A percentile compares a stretch with the other conserved stretches of the same genome.
phyloP scores from a whole-genome alignment of 257 asterid species.

The Plantago major region DNA sequence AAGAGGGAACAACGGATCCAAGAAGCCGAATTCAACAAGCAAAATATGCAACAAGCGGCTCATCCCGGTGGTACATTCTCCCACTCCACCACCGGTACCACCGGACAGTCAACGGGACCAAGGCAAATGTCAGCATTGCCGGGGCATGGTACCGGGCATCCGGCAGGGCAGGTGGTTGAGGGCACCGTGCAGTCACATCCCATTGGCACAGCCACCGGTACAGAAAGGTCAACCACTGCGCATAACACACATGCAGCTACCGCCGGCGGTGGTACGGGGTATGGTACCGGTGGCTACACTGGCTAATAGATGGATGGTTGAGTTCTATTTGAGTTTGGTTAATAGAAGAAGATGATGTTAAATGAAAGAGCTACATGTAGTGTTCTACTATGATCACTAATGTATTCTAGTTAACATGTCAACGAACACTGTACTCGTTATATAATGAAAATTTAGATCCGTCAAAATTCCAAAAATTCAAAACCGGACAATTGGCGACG shows the following conservation, averaged over 20 bases:
- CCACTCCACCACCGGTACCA: slow-evolving; percentile 8
- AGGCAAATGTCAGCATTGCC: slow-evolving; percentile 56
- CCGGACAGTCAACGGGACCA: slow-evolving; percentile 30
- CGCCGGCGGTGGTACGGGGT: slow-evolving; percentile 22
- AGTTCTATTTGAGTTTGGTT: not conserved
- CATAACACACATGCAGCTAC: slow-evolving; percentile 35
- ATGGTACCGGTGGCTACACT: slow-evolving; percentile 36
- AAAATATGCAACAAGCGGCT: slow-evolving; percentile 16
- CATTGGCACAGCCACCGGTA: slow-evolving; percentile 44
- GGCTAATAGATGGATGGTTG: slow-evolving; percentile 9
- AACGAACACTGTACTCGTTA: too few species aligned
- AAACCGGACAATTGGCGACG: too few species aligned
- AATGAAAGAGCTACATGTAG: too few species aligned
- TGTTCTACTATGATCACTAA: too few species aligned
- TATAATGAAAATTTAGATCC: too few species aligned
- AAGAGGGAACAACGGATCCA: slow-evolving; percentile 40
- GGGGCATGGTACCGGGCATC: slow-evolving; percentile 47
- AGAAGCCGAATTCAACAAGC: slow-evolving; percentile 51
- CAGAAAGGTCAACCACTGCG: slow-evolving; percentile 39
- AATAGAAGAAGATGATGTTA: too few species aligned
- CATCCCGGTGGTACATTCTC: slow-evolving; percentile 32
- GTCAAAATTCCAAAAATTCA: too few species aligned
- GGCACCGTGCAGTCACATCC: slow-evolving; percentile 42
- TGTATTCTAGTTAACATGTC: too few species aligned
- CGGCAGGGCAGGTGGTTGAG: slow-evolving; percentile 44